Base-by-base conservation (phyloP, 2,329 filamentous ascomycete species). In the Botrytis paeoniae region DNA sequence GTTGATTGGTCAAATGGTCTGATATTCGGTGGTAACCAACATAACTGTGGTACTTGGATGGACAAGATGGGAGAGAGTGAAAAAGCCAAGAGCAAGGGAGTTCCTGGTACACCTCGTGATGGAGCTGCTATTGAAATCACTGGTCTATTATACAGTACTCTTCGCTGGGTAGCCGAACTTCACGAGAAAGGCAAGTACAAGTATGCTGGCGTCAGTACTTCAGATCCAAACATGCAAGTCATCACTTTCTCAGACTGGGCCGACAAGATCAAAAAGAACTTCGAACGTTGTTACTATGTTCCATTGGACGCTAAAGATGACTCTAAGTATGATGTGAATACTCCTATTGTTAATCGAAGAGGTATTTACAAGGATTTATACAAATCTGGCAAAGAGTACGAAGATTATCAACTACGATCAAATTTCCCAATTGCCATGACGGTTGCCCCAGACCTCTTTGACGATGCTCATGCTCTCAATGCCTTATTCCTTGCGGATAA, bases 51-150 rank as follows among this genome's bases (percentile, higher is more conserved):
- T 70, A 99, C 96, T 1, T 99, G 96, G 96, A 98, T 98, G 94
- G 96, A 99, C 86, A 99, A 99, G 87, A 99, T 99, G 96, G 96
- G 96, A n/a, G 96, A 99, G 82, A 97, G 94, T 75, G 90, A 93
- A 76, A 93, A 91, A 75, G 96, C 97, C 25, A 92, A 92, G 73
- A 97, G 91, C 80, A 98, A 98, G 84, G 97, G 96, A 68, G 86
- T 97, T 32, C 97, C 96, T 0, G 96, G 95, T 14, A 99, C 96
- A n/a, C 96, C 96, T 64, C 92, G 97, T 78, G 97, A 99, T 81
- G 96, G 96, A 43, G 94, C 96, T 60, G 94, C 96, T 32, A 89
- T 99, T 72, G 96, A 99, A 82, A 98, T 99, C 80, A 97, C 92
- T 0, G 97, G 96, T 65, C 88, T 99, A 72, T 86, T 96, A 29